Conservation (phyloP, 805 yeast species). For the Myxozyma kluyveri region DNA sequence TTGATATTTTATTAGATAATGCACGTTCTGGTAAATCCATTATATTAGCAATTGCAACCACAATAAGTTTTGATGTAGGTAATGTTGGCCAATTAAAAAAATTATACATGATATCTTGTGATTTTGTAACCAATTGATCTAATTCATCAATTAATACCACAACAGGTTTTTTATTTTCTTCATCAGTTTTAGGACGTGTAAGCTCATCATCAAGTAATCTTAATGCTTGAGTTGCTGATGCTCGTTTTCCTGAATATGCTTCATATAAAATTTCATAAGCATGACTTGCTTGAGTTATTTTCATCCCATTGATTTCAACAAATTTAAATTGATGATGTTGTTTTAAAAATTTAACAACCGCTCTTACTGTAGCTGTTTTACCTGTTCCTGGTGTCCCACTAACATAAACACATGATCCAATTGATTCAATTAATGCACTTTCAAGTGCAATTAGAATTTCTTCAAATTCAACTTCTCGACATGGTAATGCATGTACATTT, state of each 20-base stretch:
- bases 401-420: conserved; percentile 82
- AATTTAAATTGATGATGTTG: conserved; percentile 57
- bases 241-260: conserved; percentile 55
- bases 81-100: conserved; percentile 97
- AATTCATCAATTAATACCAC: conserved; percentile 86
- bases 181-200: conserved; percentile 6
- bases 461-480: conserved; percentile 80
- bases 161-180: conserved; percentile 11
- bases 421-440: conserved; percentile 61
- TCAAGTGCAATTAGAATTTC: conserved; percentile 67
- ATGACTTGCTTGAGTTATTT: conserved; percentile 70
- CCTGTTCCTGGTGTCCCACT: conserved; percentile 99
- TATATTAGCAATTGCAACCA: conserved; percentile 92
- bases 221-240: conserved; percentile 64
- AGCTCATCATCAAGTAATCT: conserved; percentile 71
- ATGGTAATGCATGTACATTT: conserved; percentile 60
- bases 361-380: conserved; percentile 88
- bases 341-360: conserved; percentile 70
- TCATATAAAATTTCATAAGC: conserved; percentile 85
- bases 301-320: conserved; percentile 87
- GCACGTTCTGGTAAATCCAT: conserved; percentile 95
- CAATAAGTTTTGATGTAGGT: conserved; percentile 71
- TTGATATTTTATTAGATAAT: conserved; percentile 81
- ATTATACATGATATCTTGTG: conserved; percentile 86
- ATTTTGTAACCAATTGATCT: conserved; percentile 82